Conservation (phyloP, 805 yeast genomes). For the Candida corydali region DNA sequence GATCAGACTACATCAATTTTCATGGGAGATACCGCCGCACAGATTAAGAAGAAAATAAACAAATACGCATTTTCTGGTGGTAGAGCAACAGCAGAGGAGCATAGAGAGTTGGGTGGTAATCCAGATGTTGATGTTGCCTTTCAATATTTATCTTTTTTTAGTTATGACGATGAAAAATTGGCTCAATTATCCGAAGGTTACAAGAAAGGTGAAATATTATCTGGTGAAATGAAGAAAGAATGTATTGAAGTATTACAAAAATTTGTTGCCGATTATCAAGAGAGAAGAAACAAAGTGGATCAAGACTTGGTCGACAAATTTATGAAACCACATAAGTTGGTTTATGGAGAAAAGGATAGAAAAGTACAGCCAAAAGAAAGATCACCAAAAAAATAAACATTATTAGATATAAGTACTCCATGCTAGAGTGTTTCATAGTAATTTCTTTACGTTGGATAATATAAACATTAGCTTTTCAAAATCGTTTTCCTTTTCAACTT, state of each 20-base stretch:
- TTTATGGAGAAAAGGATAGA: constrained; percentile 72
- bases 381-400: constrained; percentile 13
- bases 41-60: constrained; percentile 90
- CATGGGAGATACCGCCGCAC: constrained; percentile 92
- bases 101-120: constrained; percentile 84
- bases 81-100: constrained; percentile 80
- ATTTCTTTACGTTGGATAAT: constrained; percentile 24
- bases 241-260: constrained; percentile 79
- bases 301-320: constrained; percentile 59
- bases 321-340: constrained; percentile 82
- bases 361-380: constrained; percentile 60
- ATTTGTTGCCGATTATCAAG: constrained; percentile 81
- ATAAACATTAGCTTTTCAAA: constrained; percentile 45
- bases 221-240: constrained; percentile 89
- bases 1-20: constrained; percentile 87
- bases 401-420: constrained; percentile 1
- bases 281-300: constrained; percentile 61
- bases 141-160: constrained; percentile 87
- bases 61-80: constrained; percentile 98
- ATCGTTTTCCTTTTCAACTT: constrained; percentile 25
- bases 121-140: constrained; percentile 94
- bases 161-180: constrained; percentile 81
- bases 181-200: constrained; percentile 59
- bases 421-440: not conserved
- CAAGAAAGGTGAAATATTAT: constrained; percentile 73